phyloP scores from a whole-genome alignment of 2,329 filamentous ascomycete genomes.

The Botrytis galanthina region DNA sequence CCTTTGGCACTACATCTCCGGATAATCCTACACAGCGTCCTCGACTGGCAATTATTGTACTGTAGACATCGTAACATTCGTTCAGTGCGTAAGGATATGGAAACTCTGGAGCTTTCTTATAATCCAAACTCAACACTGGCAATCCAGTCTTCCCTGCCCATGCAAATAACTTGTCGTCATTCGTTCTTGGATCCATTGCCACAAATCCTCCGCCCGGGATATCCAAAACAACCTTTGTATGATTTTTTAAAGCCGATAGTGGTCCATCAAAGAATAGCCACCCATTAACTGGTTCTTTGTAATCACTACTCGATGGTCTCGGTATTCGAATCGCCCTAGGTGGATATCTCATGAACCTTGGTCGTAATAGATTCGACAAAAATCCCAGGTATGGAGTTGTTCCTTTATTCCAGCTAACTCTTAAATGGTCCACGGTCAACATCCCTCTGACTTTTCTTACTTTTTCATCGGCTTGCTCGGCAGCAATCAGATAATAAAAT shows the following conservation, averaged over 20 bases:
- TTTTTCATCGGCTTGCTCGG: slow-evolving; percentile 94
- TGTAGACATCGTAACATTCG: slow-evolving; percentile 84
- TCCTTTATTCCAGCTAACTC: slow-evolving; percentile 93
- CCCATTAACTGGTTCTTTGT: slow-evolving; percentile 75
- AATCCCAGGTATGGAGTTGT: slow-evolving; percentile 81
- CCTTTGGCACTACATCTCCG: slow-evolving; percentile 61
- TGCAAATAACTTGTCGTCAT: slow-evolving; percentile 88
- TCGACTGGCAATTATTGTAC: slow-evolving; percentile 67
- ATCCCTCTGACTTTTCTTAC: slow-evolving; percentile 84
- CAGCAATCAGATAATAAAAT: slow-evolving; percentile 85
- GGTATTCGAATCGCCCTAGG: slow-evolving; percentile 83
- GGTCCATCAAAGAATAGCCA: slow-evolving; percentile 97
- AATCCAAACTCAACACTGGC: slow-evolving; percentile 89
- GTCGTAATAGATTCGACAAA: slow-evolving; percentile 69
- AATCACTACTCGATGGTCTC: slow-evolving; percentile 74
- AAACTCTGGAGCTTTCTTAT: slow-evolving; percentile 80
- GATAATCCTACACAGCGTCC: slow-evolving; percentile 75
- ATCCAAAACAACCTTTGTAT: slow-evolving; percentile 79
- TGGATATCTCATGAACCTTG: slow-evolving; percentile 75
- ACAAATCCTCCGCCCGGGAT: slow-evolving; percentile 94
- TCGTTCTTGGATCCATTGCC: slow-evolving; percentile 91
- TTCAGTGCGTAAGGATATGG: slow-evolving; percentile 84
- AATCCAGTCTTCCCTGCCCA: slow-evolving; percentile 88
- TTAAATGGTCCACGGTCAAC: slow-evolving; percentile 85
- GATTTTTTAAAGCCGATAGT: slow-evolving; percentile 69